Evolutionary conservation across 2,329 filamentous ascomycete genomes (phyloP).

Genomic region (Stylonectria norvegica): DNA sequence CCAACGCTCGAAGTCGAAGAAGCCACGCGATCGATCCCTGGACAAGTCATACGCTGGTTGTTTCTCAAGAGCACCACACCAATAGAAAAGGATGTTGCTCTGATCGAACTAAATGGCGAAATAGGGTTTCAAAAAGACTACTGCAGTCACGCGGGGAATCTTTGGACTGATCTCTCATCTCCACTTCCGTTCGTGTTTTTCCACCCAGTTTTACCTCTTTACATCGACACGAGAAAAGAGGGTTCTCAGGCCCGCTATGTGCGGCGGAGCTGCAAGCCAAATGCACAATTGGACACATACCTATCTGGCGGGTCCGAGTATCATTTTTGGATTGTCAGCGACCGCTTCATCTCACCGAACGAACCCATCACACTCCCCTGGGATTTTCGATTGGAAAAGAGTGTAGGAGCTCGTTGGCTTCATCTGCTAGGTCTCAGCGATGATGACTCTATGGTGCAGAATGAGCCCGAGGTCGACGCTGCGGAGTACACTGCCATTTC

Average conservation of each 20-base stretch:
- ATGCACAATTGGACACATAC: conserved; percentile 82
- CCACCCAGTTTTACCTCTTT: conserved; percentile 82
- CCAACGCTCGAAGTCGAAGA: conserved; percentile 50
- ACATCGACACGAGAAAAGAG: conserved; percentile 86
- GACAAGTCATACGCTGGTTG: conserved; percentile 60
- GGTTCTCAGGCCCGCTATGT: conserved; percentile 84
- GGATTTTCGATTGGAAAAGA: conserved; percentile 65
- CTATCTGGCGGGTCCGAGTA: conserved; percentile 75
- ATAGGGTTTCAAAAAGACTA: conserved; percentile 73
- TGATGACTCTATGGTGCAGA: conserved; percentile 48
- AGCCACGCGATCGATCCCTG: conserved; percentile 32
- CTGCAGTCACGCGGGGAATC: conserved; percentile 61
- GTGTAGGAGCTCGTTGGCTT: conserved; percentile 50
- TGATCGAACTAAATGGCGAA: conserved; percentile 73
- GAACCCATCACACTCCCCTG: conserved; percentile 63
- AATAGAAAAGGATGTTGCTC: conserved; percentile 55
- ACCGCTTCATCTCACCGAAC: conserved; percentile 64
- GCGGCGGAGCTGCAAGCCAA: conserved; percentile 87
- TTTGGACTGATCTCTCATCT: conserved; percentile 63
- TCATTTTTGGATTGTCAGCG: conserved; percentile 89
- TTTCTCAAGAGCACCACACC: conserved; percentile 51
- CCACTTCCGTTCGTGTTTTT: conserved; percentile 79
- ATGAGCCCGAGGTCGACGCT: conserved; percentile 55
- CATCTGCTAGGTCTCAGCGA: conserved; percentile 61
- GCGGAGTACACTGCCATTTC: conserved; percentile 59